Conservation (phyloP, 768 basidiomycete genomes). For the Hirschioporus abietinus region DNA sequence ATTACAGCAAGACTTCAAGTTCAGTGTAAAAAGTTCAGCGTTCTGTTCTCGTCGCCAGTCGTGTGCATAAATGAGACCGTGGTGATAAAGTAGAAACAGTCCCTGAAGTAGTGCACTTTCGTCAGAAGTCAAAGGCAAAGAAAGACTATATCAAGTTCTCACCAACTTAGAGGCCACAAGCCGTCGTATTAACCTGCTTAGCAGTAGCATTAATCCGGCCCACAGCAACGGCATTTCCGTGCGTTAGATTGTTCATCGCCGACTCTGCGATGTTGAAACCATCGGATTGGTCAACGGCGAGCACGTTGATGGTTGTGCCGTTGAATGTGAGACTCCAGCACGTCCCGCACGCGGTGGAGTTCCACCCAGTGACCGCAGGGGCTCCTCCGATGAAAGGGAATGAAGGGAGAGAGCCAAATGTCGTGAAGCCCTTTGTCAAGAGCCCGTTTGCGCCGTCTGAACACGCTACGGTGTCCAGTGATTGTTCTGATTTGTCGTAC, state of each 20-base stretch:
- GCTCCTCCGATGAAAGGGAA: slow-evolving; percentile 61
- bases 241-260: slow-evolving; percentile 26
- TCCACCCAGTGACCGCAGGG: slow-evolving; percentile 42
- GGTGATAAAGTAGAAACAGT: no score
- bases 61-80: no score
- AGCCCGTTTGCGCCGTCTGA: slow-evolving; percentile 29
- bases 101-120: no score
- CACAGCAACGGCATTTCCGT: slow-evolving; percentile 17
- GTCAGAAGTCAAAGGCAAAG: no score
- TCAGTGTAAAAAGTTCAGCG: no score
- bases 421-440: slow-evolving; percentile 33
- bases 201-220: slow-evolving; percentile 23
- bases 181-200: slow-evolving; percentile 20
- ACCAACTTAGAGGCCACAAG: slow-evolving; percentile 15
- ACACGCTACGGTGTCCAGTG: slow-evolving; percentile 24
- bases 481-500: slow-evolving; percentile 22
- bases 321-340: slow-evolving; percentile 55
- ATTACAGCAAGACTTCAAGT: no score
- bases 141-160: not conserved
- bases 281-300: slow-evolving; percentile 46
- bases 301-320: slow-evolving; percentile 37
- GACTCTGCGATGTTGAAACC: slow-evolving; percentile 33
- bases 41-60: no score
- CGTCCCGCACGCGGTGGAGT: slow-evolving; percentile 49
- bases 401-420: slow-evolving; percentile 45